Base-by-base conservation (phyloP, 2,329 filamentous ascomycete species). In the Clarireedia hainanense region DNA sequence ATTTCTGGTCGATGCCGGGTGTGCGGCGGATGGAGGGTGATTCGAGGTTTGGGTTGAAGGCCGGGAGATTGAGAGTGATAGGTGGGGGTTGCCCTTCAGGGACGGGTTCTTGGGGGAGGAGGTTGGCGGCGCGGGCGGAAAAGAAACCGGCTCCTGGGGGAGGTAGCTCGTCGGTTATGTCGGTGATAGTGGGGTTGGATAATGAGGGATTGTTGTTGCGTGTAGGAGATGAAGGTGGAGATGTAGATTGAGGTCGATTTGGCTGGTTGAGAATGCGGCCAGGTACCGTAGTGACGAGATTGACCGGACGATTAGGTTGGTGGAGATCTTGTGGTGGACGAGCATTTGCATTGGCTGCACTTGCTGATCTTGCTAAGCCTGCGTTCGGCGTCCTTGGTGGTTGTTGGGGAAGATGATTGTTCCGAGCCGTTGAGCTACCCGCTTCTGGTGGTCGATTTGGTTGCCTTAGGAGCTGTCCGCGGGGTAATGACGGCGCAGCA, bases 21-120 rank as follows among this genome's bases (percentile, higher is more conserved):
- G 92, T 96, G 68, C 92, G 91, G 59, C 89, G 83, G 67, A 96
- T 91, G 0, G 91, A 94, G 0, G 91, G 91, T 59, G 85, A 89
- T 65, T 91, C 86, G 5, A 83, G 78, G 57, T 84, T 84, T 2
- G 86, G 87, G 63, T 91, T 86, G 69, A 91, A 92, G 24, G 77
- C 74, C 12, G 81, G 77, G 5, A 74, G 74, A 6, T 73, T 71
- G 39, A 74, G 70, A 72, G 69, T 4, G 76, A 69, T 3, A 71
- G 67, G 36, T 73, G 72, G n/a, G 36, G 47, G 17, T 42, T 46
- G 39, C 50, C 45, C 20, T 57, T 74, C 48, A 4, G 54, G 50
- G 4, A 27, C 15, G 10, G 46, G 27, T 1, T 55, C 52, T 56
- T 81, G 78, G 5, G 80, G 75, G 5, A 85, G 67, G 56, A 78